Conservation (phyloP, 805 yeast species). For the Nakazawaea populi region DNA sequence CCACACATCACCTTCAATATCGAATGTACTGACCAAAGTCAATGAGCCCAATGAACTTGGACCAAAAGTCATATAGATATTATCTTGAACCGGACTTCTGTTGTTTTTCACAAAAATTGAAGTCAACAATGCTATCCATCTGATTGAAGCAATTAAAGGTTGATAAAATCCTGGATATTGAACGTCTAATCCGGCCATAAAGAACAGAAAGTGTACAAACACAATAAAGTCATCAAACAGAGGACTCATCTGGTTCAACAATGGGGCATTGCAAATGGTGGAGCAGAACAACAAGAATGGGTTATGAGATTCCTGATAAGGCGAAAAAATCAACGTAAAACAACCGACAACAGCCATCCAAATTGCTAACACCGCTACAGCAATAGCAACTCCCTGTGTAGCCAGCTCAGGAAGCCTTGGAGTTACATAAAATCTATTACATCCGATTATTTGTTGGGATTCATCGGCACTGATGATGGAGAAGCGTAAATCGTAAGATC, state of each 20-base stretch:
- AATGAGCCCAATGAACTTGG: conserved; percentile 35
- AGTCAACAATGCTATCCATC: conserved; percentile 53
- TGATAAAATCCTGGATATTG: conserved; percentile 60
- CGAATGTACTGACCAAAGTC: conserved; percentile 24
- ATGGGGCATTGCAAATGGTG: conserved; percentile 51
- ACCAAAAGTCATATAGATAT: conserved; percentile 22
- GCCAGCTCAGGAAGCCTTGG: conserved; percentile 37
- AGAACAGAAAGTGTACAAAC: conserved; percentile 55
- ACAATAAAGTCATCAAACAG: conserved; percentile 39
- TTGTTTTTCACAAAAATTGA: background rate
- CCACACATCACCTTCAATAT: conserved; percentile 30
- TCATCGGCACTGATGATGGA: conserved; percentile 34
- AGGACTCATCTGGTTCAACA: conserved; percentile 52
- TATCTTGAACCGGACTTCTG: background rate
- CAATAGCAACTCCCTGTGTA: conserved; percentile 30
- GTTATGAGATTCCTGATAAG: conserved; percentile 53
- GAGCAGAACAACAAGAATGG: conserved; percentile 48
- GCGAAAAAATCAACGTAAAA: conserved; percentile 37
- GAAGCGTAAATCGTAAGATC: conserved; percentile 38
- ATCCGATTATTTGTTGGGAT: conserved; percentile 35
- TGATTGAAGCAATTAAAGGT: conserved; percentile 41
- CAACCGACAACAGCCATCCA: conserved; percentile 29
- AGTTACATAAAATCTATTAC: conserved; percentile 41
- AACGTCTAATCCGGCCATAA: conserved; percentile 48
- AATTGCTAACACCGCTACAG: conserved; percentile 34